Evolutionary conservation across 805 yeast genomes (phyloP).

Genomic region (Torulaspora delbrueckii): DNA sequence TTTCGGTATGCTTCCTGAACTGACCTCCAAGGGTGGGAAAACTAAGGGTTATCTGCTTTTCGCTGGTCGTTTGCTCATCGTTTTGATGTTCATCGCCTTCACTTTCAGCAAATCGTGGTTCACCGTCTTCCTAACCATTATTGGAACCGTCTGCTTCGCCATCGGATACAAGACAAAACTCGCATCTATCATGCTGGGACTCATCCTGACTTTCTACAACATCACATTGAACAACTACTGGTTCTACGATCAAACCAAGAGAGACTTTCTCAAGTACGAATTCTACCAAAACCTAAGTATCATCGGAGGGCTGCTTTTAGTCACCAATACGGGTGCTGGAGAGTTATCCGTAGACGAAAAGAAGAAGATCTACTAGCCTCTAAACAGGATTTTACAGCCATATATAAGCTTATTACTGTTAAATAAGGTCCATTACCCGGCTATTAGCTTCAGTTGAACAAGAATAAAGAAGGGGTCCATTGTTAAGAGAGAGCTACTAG

Average conservation of each 20-base stretch:
- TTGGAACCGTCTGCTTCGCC: slow-evolving; percentile 74
- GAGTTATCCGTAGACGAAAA: slow-evolving; percentile 89
- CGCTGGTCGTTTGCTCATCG: slow-evolving; percentile 83
- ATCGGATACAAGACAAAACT: slow-evolving; percentile 91
- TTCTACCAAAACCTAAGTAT: slow-evolving; percentile 91
- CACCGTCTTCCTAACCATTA: slow-evolving; percentile 55
- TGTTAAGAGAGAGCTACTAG: background rate
- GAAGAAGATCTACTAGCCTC: slow-evolving; percentile 70
- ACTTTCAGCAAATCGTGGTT: slow-evolving; percentile 72
- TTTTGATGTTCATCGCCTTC: slow-evolving; percentile 80
- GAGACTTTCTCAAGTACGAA: slow-evolving; percentile 88
- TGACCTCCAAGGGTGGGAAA: slow-evolving; percentile 54
- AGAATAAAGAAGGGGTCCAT: slow-evolving; percentile 1
- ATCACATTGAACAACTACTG: slow-evolving; percentile 82
- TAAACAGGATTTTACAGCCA: background rate
- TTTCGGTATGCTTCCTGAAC: slow-evolving; percentile 45
- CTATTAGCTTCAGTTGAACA: background rate
- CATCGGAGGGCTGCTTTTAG: slow-evolving; percentile 86
- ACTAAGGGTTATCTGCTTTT: slow-evolving; percentile 72
- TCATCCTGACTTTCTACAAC: slow-evolving; percentile 71
- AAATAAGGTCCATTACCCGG: background rate
- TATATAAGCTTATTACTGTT: background rate
- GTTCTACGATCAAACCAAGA: slow-evolving; percentile 62
- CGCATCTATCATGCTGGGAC: slow-evolving; percentile 66
- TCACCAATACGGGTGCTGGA: slow-evolving; percentile 96